phyloP scores from a whole-genome alignment of 75 land plant species.

The Picea glauca region DNA sequence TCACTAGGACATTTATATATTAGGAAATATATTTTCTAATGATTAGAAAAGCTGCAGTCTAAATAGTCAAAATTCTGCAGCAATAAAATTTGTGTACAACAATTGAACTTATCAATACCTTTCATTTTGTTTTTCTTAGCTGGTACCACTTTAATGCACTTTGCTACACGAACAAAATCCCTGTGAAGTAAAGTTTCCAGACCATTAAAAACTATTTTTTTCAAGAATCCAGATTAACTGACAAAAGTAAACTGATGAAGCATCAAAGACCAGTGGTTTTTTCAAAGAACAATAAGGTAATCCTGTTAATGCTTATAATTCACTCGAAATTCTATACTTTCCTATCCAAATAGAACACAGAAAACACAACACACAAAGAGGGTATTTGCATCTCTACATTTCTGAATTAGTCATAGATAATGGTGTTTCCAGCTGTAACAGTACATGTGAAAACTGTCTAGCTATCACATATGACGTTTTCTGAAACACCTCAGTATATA shows the following conservation, averaged over 20 bases:
- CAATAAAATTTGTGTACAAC: not conserved
- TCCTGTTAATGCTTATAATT: not conserved
- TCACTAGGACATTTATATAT: not conserved
- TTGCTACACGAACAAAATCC: slow-evolving; percentile 7
- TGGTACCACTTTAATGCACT: slow-evolving; percentile 1
- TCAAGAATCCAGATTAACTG: not conserved
- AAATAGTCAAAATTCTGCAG: not conserved
- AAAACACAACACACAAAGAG: not conserved
- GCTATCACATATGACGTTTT: not conserved
- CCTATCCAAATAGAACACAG: not conserved
- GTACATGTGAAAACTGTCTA: not conserved
- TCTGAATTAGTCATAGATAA: not conserved
- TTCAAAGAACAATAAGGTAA: not conserved
- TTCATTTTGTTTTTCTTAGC: not conserved
- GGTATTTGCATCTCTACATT: not conserved
- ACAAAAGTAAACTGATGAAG: not conserved
- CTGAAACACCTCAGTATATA: too few species aligned
- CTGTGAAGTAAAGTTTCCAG: not conserved
- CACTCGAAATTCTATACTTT: not conserved
- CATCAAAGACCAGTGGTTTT: not conserved
- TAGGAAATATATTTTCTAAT: not conserved
- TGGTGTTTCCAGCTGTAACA: not conserved
- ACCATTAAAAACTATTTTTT: not conserved
- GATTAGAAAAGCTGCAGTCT: not conserved
- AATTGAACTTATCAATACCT: not conserved